Evolutionary conservation across 768 basidiomycete species (phyloP), one percentile per base, ranked within the genome.

Genomic region (Inosperma sp.): DNA sequence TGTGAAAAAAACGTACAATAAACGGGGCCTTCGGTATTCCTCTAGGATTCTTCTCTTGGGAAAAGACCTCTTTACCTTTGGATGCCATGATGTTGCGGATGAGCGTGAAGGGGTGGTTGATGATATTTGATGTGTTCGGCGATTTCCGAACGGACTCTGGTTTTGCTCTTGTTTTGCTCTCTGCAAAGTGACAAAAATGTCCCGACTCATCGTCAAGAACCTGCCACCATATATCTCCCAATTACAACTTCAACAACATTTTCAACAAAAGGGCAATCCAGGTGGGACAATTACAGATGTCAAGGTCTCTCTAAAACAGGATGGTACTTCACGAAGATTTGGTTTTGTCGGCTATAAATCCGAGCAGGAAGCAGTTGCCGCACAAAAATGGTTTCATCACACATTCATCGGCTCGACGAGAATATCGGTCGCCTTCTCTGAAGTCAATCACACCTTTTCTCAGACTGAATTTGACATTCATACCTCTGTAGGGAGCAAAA

Each of bases 1-100:
- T 1, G 37, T n/a, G 2, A 19, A 2, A 26, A 17, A 34, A 21
- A 37, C 85, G 57, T 56, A 95, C 94, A 47, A 98, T 86, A 62
- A 99, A 99, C 0, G 91, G 90, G 3, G 95, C 94, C 68, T 87
- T 86, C 19, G 95, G 95, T 45, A 98, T 98, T 4, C 95, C 95
- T 46, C 95, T 75, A 0, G 93, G 85, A 57, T 94, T 98, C 62
- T 82, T 83, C 67, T 75, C 73, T 36, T 72, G 70, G 12, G 68
- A 67, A 42, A 70, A 67, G 13, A 71, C 62, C 23, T 61, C 50
- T 55, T 63, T 65, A 29, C 53, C 41, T 58, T 62, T 62, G 7
- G 63, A 48, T 7, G 64, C 49, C 66, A 68, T 69, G 19, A 50
- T 16, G 6, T 10, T 6, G 23, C 10, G 26, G 22, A 22, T 26